Conservation (phyloP, 768 basidiomycete genomes). For the Kwoniella mangroviensis region DNA sequence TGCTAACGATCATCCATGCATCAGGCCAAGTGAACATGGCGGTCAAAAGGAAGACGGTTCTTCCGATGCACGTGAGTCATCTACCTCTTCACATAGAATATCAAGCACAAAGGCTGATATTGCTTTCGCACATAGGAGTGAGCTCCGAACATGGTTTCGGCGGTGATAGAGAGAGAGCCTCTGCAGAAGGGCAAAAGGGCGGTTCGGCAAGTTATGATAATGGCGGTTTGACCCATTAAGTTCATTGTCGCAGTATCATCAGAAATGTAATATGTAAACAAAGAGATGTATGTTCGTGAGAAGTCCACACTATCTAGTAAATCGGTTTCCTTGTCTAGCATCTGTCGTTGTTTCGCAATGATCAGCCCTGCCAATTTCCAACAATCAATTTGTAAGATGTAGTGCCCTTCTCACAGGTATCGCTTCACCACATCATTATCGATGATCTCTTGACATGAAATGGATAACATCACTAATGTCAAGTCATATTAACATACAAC, state of each 20-base stretch:
- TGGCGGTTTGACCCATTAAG: constrained; percentile 49
- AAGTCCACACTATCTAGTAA: no score
- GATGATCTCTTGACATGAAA: no score
- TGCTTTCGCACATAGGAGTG: constrained; percentile 16
- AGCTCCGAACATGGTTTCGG: constrained; percentile 44
- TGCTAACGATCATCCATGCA: not conserved
- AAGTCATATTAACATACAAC: no score
- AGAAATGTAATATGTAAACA: not conserved
- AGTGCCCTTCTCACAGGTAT: no score
- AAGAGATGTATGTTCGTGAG: not conserved
- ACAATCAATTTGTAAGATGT: no score
- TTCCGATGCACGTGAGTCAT: constrained; percentile 36
- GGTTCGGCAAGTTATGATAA: constrained; percentile 55
- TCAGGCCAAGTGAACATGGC: constrained; percentile 48
- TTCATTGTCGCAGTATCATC: not conserved
- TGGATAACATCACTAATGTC: no score
- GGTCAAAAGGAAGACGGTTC: constrained; percentile 42
- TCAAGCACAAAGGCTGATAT: not conserved
- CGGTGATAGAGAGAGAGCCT: constrained; percentile 43
- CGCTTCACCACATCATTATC: no score
- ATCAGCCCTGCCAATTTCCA: no score
- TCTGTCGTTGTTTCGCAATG: no score
- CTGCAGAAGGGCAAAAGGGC: constrained; percentile 52
- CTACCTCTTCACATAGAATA: not conserved
- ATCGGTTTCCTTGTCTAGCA: no score